Conservation (phyloP, 2,329 filamentous ascomycete genomes). For the Paraphaeosphaeria minitans region DNA sequence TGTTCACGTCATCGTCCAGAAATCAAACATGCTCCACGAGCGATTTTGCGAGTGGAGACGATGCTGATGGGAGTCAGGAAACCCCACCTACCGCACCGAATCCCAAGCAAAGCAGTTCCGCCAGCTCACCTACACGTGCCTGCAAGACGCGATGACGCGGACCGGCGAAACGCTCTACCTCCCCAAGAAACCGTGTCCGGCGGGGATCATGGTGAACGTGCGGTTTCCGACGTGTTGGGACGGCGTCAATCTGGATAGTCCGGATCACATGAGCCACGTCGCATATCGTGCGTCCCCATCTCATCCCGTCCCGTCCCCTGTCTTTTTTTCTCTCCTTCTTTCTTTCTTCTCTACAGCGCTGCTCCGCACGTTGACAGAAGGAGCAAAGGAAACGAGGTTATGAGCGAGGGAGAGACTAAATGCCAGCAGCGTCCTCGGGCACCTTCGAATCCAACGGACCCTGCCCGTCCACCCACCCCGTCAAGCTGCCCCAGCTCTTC, state of each 20-base stretch:
- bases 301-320: too few species aligned
- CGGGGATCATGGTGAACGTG: constrained; percentile 51
- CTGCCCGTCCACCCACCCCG: constrained; percentile 58
- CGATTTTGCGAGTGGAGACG: not conserved
- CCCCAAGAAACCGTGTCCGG: constrained; percentile 46
- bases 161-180: constrained; percentile 48
- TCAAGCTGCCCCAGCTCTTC: constrained; percentile 28
- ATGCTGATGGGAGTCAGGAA: constrained; percentile 23
- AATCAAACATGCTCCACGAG: too few species aligned
- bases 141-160: constrained; percentile 46
- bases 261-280: constrained; percentile 60
- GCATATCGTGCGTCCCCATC: constrained; percentile 28
- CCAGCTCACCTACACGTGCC: constrained; percentile 53
- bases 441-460: constrained; percentile 51
- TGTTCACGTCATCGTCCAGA: too few species aligned
- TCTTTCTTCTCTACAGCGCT: too few species aligned
- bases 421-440: constrained; percentile 14
- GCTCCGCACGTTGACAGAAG: not conserved
- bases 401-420: not conserved
- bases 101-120: constrained; percentile 46
- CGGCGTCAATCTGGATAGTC: constrained; percentile 54
- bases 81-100: constrained; percentile 43
- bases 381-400: not conserved
- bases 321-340: too few species aligned
- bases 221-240: constrained; percentile 51